phyloP scores from a whole-genome alignment of 305 asterid species.

The Euphrasia arctica region DNA sequence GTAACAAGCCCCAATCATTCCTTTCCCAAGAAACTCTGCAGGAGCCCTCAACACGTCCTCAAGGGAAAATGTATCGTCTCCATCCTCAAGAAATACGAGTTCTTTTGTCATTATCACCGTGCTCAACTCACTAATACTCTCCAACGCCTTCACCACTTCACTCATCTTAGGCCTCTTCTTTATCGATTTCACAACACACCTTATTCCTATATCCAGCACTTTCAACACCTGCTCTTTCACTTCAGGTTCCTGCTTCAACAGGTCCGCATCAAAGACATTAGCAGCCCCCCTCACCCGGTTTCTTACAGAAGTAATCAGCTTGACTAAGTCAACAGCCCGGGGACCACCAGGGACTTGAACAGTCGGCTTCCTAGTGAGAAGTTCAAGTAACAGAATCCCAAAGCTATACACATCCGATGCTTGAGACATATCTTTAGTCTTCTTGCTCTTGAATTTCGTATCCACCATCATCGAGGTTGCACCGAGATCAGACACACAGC shows the following conservation, averaged over 20 bases:
- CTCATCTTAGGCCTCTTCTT: constrained; percentile 19
- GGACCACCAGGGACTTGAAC: constrained; percentile 8
- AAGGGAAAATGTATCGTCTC: constrained; percentile 2
- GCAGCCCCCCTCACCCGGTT: neutral
- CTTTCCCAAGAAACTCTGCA: constrained; percentile 26
- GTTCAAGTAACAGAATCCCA: constrained; percentile 19
- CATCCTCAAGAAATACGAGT: constrained; percentile 14
- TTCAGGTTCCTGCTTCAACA: neutral
- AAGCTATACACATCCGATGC: constrained; percentile 23
- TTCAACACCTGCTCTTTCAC: neutral
- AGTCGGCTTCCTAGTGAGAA: constrained; percentile 14
- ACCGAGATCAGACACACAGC: constrained; percentile 21
- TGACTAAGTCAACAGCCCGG: constrained; percentile 7
- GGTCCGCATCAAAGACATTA: constrained; percentile 14
- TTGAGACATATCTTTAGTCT: constrained; percentile 5
- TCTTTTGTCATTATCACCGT: neutral
- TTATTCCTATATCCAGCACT: constrained; percentile 10
- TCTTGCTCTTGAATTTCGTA: too few relatives aligned
- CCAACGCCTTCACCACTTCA: constrained; percentile 13
- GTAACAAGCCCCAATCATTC: constrained; percentile 26
- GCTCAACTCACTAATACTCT: neutral
- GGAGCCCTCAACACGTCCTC: constrained; percentile 24
- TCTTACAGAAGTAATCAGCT: constrained; percentile 1
- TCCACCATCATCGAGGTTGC: too few relatives aligned
- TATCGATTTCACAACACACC: constrained; percentile 2